A percentile compares a stretch with the other conserved stretches of the same genome.
These are phyloP conservation scores for Paramecium octaurelia DNA, from an alignment of 73 alveolate genomes.

Conservation along the genomic window DNA sequence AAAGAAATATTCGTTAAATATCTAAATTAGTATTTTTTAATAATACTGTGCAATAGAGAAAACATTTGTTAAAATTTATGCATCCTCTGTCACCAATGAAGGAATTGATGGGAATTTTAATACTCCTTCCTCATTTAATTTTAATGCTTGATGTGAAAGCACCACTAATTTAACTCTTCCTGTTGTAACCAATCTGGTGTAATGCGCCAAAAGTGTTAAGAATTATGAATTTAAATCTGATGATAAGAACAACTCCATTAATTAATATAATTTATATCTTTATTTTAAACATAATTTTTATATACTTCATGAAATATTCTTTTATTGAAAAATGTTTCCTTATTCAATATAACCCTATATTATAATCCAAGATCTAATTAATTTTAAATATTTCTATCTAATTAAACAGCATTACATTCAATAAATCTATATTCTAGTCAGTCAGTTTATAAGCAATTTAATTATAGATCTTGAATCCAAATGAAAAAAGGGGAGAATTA, in stretches of 20 bases:
- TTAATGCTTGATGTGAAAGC: not conserved
- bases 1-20: not conserved
- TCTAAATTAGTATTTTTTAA: not conserved
- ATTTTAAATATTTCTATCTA: too few species aligned
- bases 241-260: conserved; percentile 17
- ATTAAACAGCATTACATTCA: too few species aligned
- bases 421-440: too few species aligned
- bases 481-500: not conserved
- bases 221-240: not conserved
- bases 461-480: not conserved
- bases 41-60: conserved; percentile 13
- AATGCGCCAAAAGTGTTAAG: not conserved
- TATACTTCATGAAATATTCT: not conserved
- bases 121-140: not conserved
- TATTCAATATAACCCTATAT: not conserved
- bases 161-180: conserved; percentile 15
- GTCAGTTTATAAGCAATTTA: too few species aligned
- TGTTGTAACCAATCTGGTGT: not conserved
- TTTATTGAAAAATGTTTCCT: not conserved
- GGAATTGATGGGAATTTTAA: conserved; percentile 34
- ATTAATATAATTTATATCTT: not conserved
- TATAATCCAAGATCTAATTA: too few species aligned
- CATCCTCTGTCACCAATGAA: conserved; percentile 42
- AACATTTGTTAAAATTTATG: not conserved
- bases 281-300: not conserved